Evolutionary conservation across 345 rosid genomes (phyloP).

Genomic region (Salix caprea): DNA sequence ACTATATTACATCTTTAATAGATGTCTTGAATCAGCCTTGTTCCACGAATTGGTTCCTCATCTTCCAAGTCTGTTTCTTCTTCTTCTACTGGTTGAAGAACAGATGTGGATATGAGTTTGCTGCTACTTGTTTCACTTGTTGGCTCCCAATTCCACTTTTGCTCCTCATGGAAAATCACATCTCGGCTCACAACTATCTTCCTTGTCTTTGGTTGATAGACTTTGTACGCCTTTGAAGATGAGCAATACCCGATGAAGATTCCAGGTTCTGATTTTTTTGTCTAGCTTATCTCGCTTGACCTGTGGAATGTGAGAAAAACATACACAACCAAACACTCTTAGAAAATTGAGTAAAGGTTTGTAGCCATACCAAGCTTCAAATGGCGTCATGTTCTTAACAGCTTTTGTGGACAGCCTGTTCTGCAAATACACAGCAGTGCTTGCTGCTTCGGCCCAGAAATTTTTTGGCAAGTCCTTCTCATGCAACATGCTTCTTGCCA

Average conservation of each 20-base stretch:
- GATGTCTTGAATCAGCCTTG: no score
- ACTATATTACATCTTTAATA: not conserved
- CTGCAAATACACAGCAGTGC: not conserved
- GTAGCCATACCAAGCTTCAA: not conserved
- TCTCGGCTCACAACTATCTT: not conserved
- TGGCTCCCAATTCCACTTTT: not conserved
- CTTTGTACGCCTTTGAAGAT: not conserved
- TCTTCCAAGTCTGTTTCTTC: not conserved
- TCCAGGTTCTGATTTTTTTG: not conserved
- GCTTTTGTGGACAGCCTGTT: not conserved
- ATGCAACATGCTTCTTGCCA: not conserved
- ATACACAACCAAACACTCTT: no score
- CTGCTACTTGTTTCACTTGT: not conserved
- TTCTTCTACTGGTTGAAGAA: no score
- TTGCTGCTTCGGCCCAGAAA: not conserved
- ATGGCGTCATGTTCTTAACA: not conserved
- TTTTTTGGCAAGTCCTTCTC: not conserved
- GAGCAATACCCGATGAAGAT: not conserved
- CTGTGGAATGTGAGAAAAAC: not conserved
- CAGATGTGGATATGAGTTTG: not conserved
- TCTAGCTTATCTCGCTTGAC: not conserved
- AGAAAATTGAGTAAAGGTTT: not conserved
- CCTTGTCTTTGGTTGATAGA: not conserved
- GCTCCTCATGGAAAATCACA: not conserved
- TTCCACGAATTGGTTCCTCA: not conserved